A percentile compares a stretch with the other conserved stretches of the same genome.
phyloP scores from a whole-genome alignment of 768 basidiomycete species.

The Lepiota brunneoincarnata region DNA sequence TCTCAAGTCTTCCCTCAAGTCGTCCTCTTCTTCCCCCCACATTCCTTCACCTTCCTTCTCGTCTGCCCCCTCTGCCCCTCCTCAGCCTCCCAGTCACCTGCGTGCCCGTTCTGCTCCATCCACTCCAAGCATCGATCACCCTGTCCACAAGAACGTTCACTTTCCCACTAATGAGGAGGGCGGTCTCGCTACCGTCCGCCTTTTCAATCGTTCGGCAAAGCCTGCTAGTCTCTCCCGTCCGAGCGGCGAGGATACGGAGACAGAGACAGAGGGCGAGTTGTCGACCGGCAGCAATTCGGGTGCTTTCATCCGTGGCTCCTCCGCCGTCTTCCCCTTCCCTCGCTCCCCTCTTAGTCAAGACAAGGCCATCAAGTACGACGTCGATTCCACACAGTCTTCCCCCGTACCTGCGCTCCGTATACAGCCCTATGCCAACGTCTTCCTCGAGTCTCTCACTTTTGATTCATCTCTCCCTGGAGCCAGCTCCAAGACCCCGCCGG shows the following conservation, averaged over 20 bases:
- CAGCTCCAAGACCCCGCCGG: slow-evolving; percentile 14
- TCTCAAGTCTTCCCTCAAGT: slow-evolving; percentile 83
- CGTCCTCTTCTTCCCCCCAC: slow-evolving; percentile 40
- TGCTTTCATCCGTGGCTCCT: neutral
- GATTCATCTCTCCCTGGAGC: slow-evolving; percentile 9
- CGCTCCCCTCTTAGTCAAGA: slow-evolving; percentile 8
- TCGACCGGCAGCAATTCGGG: slow-evolving; percentile 10
- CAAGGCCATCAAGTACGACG: slow-evolving; percentile 15
- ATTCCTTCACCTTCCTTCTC: slow-evolving; percentile 26
- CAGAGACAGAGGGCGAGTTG: slow-evolving; percentile 32
- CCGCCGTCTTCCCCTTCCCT: slow-evolving; percentile 5
- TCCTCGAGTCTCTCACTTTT: slow-evolving; percentile 26
- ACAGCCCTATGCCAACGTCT: slow-evolving; percentile 25
- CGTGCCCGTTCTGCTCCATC: slow-evolving; percentile 53
- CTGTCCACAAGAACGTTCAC: slow-evolving; percentile 78
- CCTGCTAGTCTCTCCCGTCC: slow-evolving; percentile 52
- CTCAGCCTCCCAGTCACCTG: slow-evolving; percentile 18
- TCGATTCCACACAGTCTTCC: slow-evolving; percentile 22
- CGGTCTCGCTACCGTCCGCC: slow-evolving; percentile 56
- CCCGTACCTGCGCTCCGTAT: slow-evolving; percentile 24
- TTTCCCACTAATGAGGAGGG: slow-evolving; percentile 69
- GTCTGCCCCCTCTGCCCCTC: slow-evolving; percentile 10
- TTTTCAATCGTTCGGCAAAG: slow-evolving; percentile 66
- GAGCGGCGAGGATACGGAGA: slow-evolving; percentile 42
- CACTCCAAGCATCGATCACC: slow-evolving; percentile 33